Percentiles rank a stretch among this genome's conserved stretches.
Evolutionary conservation across 306 rosid species (phyloP).

Genomic region (Arachis stenosperma): DNA sequence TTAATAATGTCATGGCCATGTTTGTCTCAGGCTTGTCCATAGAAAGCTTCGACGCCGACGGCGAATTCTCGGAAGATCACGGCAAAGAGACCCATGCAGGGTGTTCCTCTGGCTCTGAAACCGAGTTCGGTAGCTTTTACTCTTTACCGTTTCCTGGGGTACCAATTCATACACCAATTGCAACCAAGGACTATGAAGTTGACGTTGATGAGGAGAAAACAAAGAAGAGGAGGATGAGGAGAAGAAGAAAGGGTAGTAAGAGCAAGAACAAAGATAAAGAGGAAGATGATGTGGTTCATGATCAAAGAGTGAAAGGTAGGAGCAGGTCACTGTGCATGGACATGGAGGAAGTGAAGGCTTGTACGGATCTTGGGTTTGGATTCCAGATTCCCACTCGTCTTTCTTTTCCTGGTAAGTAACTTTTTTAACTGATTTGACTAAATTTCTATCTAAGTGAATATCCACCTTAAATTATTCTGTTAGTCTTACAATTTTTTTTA

Average conservation of each 20-base stretch:
- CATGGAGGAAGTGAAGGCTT: constrained; percentile 86
- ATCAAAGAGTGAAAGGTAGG: constrained; percentile 48
- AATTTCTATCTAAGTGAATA: no score
- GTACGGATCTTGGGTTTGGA: constrained; percentile 87
- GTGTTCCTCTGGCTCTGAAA: constrained; percentile 58
- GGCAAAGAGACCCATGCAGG: constrained; percentile 29
- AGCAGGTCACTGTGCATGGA: constrained; percentile 69
- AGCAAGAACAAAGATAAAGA: neutral
- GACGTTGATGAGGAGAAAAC: no score
- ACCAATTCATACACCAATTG: constrained; percentile 16
- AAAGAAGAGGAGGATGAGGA: constrained; percentile 8
- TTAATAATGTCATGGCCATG: constrained; percentile 40
- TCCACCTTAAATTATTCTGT: no score
- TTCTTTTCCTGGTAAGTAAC: no score
- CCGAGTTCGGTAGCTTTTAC: constrained; percentile 38
- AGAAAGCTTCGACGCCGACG: constrained; percentile 65
- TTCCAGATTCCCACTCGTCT: constrained; percentile 43
- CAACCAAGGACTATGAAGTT: no score
- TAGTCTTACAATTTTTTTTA: no score
- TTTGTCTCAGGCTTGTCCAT: constrained; percentile 56
- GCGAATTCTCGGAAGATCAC: constrained; percentile 34
- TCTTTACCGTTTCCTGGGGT: constrained; percentile 54
- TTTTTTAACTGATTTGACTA: no score
- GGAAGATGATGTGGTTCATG: no score
- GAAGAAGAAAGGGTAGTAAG: constrained; percentile 23